Conservation (phyloP, 2,329 filamentous ascomycete genomes). For the Amauroascus verrucosus region DNA sequence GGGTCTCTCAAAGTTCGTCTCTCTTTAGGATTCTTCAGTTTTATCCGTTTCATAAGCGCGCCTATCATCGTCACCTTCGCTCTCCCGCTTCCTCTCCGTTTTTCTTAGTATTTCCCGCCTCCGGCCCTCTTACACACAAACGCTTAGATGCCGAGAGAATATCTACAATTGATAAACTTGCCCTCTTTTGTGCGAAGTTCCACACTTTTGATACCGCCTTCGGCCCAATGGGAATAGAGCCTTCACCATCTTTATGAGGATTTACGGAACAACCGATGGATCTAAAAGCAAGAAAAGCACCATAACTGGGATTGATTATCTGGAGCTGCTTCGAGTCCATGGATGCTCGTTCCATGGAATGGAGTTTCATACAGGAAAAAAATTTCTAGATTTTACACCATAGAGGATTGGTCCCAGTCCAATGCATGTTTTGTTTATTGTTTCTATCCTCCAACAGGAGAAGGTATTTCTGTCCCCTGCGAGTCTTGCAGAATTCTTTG, state of each 20-base stretch:
- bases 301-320: constrained; percentile 1
- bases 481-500: not conserved
- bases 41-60: not conserved
- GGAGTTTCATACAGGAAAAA: not conserved
- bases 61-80: not conserved
- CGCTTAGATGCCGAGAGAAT: too few relatives aligned
- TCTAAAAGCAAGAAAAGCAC: not conserved
- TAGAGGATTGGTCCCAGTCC: constrained; percentile 7
- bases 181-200: not conserved
- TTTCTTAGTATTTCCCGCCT: not conserved
- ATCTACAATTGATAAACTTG: too few relatives aligned
- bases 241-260: not conserved
- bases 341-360: not conserved
- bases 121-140: too few relatives aligned
- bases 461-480: not conserved
- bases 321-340: not conserved
- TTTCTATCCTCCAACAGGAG: not conserved
- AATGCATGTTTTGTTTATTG: not conserved
- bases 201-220: not conserved
- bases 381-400: not conserved
- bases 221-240: not conserved
- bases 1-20: not conserved
- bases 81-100: not conserved
- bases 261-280: not conserved
- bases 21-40: not conserved